Conservation (phyloP, 2,329 filamentous ascomycete species). For the Trichoderma atroviride region DNA sequence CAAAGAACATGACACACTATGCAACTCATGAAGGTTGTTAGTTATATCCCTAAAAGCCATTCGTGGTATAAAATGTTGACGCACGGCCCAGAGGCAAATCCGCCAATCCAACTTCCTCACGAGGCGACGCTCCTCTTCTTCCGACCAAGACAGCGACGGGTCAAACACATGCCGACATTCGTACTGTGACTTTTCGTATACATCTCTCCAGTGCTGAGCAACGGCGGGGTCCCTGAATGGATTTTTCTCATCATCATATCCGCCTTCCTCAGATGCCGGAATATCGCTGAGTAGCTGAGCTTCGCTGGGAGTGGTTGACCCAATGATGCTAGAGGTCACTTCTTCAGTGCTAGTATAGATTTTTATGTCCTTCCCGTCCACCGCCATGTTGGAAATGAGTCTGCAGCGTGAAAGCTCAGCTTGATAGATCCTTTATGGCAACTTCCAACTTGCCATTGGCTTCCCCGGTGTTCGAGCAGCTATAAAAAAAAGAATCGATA, state of each 20-base stretch:
- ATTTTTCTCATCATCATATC: background rate
- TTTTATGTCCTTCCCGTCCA: background rate
- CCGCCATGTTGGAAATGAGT: background rate
- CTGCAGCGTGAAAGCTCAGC: background rate
- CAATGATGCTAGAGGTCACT: background rate
- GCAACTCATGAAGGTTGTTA: background rate
- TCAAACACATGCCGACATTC: conserved; percentile 21
- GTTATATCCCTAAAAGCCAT: background rate
- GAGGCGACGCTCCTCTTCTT: conserved; percentile 10
- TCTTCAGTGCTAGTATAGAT: background rate
- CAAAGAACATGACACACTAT: conserved; percentile 21
- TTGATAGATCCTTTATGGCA: background rate
- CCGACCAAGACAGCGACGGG: background rate
- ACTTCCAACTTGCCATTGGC: background rate
- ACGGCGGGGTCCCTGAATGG: conserved; percentile 5
- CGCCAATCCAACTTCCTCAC: conserved; percentile 17
- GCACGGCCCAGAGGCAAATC: conserved; percentile 9
- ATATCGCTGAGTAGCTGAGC: background rate
- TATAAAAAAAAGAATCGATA: background rate
- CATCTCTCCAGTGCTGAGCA: conserved; percentile 14
- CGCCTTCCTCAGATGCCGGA: conserved; percentile 4
- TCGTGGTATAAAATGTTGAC: background rate
- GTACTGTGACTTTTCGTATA: conserved; percentile 14
- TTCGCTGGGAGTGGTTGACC: background rate
- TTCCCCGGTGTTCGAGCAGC: background rate